Evolutionary conservation across 192 early-diverging fungal genomes (phyloP).

Genomic region (Thamnidium elegans): DNA sequence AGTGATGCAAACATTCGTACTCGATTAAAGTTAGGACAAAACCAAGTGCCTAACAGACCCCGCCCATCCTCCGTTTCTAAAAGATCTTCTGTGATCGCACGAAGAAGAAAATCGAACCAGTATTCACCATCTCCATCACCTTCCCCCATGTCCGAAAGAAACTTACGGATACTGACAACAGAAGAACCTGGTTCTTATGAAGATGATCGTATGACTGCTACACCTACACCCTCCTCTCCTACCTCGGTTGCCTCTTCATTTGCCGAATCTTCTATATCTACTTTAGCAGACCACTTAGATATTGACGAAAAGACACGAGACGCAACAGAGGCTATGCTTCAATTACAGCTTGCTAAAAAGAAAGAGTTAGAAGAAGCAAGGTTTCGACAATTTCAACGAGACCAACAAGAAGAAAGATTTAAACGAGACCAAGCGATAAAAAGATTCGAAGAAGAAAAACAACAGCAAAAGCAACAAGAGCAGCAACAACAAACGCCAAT

Average conservation of each 20-base stretch:
- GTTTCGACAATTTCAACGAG: slow-evolving; percentile 22
- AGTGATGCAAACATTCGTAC: slow-evolving; percentile 41
- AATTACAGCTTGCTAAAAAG: slow-evolving; percentile 8
- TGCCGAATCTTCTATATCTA: not conserved
- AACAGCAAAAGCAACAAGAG: too few species aligned
- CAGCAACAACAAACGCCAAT: too few species aligned
- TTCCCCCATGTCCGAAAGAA: slow-evolving; percentile 7
- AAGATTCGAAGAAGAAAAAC: too few species aligned
- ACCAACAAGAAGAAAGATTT: slow-evolving; percentile 16
- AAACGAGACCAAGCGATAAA: too few species aligned
- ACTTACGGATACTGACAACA: slow-evolving; percentile 4
- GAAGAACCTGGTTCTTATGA: slow-evolving; percentile 18
- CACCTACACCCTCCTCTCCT: slow-evolving; percentile 4
- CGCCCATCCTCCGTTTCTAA: slow-evolving; percentile 24
- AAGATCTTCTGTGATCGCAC: slow-evolving; percentile 18
- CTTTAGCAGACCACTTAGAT: slow-evolving; percentile 3
- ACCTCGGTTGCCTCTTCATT: slow-evolving; percentile 5
- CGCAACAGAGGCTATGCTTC: not conserved
- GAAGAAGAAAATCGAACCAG: slow-evolving; percentile 15
- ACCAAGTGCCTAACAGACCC: slow-evolving; percentile 28
- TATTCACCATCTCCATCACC: slow-evolving; percentile 13
- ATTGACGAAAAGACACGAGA: not conserved
- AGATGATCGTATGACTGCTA: not conserved
- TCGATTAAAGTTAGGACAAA: slow-evolving; percentile 37
- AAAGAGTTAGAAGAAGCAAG: slow-evolving; percentile 9